Conservation (phyloP, 306 rosid species). For the Prunus campanulata region DNA sequence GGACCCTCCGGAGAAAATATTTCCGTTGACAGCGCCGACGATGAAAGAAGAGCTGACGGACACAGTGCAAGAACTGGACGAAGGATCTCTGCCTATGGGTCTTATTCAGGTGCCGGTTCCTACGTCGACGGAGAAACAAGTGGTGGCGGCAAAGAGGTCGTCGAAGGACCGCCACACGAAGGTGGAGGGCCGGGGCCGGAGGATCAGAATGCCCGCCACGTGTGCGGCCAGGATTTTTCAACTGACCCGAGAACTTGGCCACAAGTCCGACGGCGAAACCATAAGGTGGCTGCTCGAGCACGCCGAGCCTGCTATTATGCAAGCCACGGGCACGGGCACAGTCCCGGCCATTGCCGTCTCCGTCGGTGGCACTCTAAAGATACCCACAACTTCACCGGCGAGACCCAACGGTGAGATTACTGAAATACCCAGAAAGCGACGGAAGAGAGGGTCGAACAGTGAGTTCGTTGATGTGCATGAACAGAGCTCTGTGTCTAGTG, state of each 20-base stretch:
- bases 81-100: conserved; percentile 30
- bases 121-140: not conserved
- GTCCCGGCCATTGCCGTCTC: conserved; percentile 86
- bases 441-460: conserved; percentile 38
- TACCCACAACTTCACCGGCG: conserved; percentile 68
- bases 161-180: conserved; percentile 88
- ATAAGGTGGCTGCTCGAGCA: conserved; percentile 79
- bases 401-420: conserved; percentile 47
- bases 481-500: conserved; percentile 49
- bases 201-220: conserved; percentile 80
- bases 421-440: conserved; percentile 41
- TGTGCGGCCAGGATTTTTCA: conserved; percentile 87
- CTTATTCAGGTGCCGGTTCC: conserved; percentile 32
- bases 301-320: conserved; percentile 67
- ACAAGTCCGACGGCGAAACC: conserved; percentile 88
- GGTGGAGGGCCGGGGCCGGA: conserved; percentile 88
- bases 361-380: conserved; percentile 68
- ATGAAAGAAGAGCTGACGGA: conserved; percentile 56
- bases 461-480: conserved; percentile 57
- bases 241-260: conserved; percentile 76
- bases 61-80: conserved; percentile 29
- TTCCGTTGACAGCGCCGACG: conserved; percentile 17
- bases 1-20: conserved; percentile 11
- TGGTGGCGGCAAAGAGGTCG: conserved; percentile 27
- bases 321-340: conserved; percentile 84